Conservation (phyloP, 164 flowering plant species). For the Vitis cinerea region DNA sequence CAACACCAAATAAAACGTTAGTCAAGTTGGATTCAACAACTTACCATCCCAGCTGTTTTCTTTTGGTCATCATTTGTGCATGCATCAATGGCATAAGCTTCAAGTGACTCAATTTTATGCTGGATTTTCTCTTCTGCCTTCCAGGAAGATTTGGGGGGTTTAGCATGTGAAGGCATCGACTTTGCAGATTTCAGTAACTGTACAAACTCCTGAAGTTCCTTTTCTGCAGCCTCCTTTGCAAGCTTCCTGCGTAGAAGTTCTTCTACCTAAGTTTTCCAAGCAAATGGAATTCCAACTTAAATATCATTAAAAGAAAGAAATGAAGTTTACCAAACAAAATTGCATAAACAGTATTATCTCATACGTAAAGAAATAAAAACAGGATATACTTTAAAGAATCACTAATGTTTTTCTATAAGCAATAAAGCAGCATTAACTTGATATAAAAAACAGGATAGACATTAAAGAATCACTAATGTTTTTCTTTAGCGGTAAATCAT, state of each 20-base stretch:
- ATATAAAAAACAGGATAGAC: too few relatives aligned
- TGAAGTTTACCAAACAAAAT: neutral
- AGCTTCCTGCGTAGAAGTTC: slow-evolving; percentile 62
- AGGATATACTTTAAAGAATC: too few relatives aligned
- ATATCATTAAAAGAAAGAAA: neutral
- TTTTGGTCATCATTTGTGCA: slow-evolving; percentile 68
- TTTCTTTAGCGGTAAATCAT: too few relatives aligned
- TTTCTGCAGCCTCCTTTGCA: slow-evolving; percentile 77
- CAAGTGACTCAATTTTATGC: slow-evolving; percentile 61
- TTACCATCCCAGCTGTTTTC: slow-evolving; percentile 79
- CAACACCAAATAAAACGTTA: neutral
- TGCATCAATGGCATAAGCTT: slow-evolving; percentile 79
- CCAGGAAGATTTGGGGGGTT: slow-evolving; percentile 82
- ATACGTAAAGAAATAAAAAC: too few relatives aligned
- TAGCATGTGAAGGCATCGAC: slow-evolving; percentile 55
- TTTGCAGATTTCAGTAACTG: slow-evolving; percentile 67
- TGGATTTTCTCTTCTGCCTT: slow-evolving; percentile 50
- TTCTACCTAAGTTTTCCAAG: slow-evolving; percentile 58
- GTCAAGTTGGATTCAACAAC: slow-evolving; percentile 12
- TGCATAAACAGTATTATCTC: neutral
- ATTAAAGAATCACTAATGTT: too few relatives aligned
- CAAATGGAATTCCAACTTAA: neutral
- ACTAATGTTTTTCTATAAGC: too few relatives aligned
- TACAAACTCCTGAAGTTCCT: slow-evolving; percentile 77
- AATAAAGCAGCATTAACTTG: too few relatives aligned